Percentiles rank a stretch among this genome's conserved stretches.
These are phyloP conservation scores for Dictyophora rubrovolvata DNA, from an alignment of 768 basidiomycete genomes.

Conservation along the genomic window DNA sequence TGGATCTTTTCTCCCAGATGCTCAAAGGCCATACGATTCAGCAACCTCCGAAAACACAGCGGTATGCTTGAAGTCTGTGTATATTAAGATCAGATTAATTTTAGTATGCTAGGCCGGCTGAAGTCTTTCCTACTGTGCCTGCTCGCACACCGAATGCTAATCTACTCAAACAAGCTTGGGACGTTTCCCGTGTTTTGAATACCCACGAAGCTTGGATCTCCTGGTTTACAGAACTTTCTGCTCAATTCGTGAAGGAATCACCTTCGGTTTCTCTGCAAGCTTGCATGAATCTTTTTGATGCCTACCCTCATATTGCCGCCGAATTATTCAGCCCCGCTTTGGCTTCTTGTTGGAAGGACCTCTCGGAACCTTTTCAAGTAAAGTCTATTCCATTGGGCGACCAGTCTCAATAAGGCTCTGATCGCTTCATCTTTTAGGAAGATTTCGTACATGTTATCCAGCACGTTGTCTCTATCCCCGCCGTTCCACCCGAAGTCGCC, in stretches of 20 bases:
- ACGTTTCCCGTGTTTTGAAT: constrained; percentile 22
- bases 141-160: constrained; percentile 36
- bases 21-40: constrained; percentile 78
- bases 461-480: constrained; percentile 26
- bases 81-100: neutral
- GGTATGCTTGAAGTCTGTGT: constrained; percentile 40
- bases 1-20: constrained; percentile 67
- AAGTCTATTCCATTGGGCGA: neutral
- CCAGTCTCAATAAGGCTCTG: neutral
- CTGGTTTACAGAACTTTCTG: constrained; percentile 34
- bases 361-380: constrained; percentile 36
- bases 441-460: constrained; percentile 34
- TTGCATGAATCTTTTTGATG: constrained; percentile 31
- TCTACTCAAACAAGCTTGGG: constrained; percentile 36
- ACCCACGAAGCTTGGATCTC: constrained; percentile 33
- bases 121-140: constrained; percentile 21
- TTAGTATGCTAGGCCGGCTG: neutral
- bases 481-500: constrained; percentile 34
- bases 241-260: constrained; percentile 37
- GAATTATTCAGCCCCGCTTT: constrained; percentile 45
- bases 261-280: constrained; percentile 38
- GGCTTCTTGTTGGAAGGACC: constrained; percentile 38
- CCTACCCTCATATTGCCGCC: constrained; percentile 30
- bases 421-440: constrained; percentile 25
- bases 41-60: constrained; percentile 84